Conservation (phyloP, 345 rosid species). For the Acer saccharum region DNA sequence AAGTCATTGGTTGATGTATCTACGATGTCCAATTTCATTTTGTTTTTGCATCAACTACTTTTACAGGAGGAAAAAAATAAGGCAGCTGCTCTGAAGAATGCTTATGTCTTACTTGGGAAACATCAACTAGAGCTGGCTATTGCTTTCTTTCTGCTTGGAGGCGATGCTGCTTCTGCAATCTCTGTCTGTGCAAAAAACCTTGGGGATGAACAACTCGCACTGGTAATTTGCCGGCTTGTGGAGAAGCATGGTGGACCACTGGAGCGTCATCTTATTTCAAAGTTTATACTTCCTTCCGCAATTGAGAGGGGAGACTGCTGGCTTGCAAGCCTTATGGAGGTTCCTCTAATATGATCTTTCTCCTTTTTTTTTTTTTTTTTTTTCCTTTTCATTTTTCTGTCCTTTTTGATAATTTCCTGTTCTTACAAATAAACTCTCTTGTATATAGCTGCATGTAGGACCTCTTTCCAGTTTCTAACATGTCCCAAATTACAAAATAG, state of each 20-base stretch:
- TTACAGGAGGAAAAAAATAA: conserved; percentile 87
- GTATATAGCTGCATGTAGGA: background rate
- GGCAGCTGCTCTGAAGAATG: conserved; percentile 94
- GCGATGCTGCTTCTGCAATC: conserved; percentile 85
- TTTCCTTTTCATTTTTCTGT: background rate
- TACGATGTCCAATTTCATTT: background rate
- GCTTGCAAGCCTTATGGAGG: conserved; percentile 87
- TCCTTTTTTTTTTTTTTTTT: background rate
- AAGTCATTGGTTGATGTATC: conserved; percentile 16
- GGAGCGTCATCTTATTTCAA: conserved; percentile 62
- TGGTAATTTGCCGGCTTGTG: conserved; percentile 81
- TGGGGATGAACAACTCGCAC: conserved; percentile 90
- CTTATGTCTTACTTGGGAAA: conserved; percentile 90
- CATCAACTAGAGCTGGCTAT: conserved; percentile 89
- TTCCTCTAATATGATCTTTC: conserved; percentile 34
- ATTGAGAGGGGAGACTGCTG: conserved; percentile 75
- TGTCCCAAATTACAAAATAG: conserved; percentile 14
- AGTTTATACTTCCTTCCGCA: conserved; percentile 74
- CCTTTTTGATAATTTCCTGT: conserved; percentile 9
- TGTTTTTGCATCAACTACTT: conserved; percentile 9
- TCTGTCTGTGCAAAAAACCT: conserved; percentile 85
- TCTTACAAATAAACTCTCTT: background rate
- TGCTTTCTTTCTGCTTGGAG: conserved; percentile 94
- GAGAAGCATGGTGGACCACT: conserved; percentile 79
- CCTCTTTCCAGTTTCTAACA: background rate